Evolutionary conservation across 2,329 filamentous ascomycete genomes (phyloP).

Genomic region (Fusarium nisikadoi): DNA sequence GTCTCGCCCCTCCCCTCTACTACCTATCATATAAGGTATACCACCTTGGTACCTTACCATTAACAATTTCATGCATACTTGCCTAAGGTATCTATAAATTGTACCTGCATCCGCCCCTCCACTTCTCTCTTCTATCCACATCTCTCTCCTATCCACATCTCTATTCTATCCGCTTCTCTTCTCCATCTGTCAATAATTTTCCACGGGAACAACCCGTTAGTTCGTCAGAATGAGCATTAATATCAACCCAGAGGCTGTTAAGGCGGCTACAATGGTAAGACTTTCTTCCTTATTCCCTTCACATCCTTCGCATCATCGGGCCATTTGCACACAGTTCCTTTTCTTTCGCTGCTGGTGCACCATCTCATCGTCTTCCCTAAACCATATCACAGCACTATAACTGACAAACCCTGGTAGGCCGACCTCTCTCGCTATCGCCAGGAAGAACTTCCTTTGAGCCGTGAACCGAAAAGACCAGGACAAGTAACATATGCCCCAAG

Average conservation of each 20-base stretch:
- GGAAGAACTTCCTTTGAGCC: conserved; percentile 40
- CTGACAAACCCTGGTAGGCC: conserved; percentile 13
- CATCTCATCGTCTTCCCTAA: neutral
- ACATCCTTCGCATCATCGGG: neutral
- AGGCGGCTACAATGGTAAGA: conserved; percentile 36
- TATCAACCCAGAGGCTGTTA: neutral
- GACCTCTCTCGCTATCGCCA: conserved; percentile 39
- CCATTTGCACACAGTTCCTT: neutral
- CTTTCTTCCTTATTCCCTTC: neutral
- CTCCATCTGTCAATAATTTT: too few relatives aligned
- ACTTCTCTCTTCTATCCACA: too few relatives aligned
- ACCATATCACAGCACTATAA: neutral
- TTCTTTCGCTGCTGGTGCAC: neutral
- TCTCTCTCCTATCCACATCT: too few relatives aligned
- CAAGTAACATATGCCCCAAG: conserved; percentile 18
- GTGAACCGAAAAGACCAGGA: neutral
- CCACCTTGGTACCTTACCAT: too few relatives aligned
- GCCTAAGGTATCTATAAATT: too few relatives aligned
- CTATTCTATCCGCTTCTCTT: too few relatives aligned
- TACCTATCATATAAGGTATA: too few relatives aligned
- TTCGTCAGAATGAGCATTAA: conserved; percentile 28
- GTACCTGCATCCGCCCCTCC: too few relatives aligned
- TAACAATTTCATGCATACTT: too few relatives aligned
- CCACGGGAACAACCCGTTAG: too few relatives aligned
- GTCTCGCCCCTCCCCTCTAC: too few relatives aligned